These are phyloP conservation scores for Fusarium drepaniforme DNA, from an alignment of 2,329 filamentous ascomycete species.

Conservation along the genomic window DNA sequence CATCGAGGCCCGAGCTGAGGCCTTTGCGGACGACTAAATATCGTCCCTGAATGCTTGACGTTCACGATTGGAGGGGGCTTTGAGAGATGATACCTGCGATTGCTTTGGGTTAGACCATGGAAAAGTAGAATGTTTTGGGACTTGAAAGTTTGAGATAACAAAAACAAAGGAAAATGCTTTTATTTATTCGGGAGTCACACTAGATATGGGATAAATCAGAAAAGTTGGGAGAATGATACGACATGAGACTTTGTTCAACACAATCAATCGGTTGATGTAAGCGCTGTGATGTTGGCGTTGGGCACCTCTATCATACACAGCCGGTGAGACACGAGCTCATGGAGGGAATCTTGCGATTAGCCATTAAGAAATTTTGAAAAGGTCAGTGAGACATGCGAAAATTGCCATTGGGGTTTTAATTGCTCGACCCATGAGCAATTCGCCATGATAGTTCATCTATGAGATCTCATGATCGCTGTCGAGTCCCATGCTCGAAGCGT, in stretches of 20 bases:
- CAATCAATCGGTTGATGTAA: conserved; percentile 1
- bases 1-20: conserved; percentile 56
- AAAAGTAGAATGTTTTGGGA: conserved; percentile 20
- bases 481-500: not conserved
- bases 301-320: not conserved
- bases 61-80: not conserved
- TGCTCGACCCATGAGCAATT: not conserved
- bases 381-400: not conserved
- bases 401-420: not conserved
- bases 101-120: conserved; percentile 31
- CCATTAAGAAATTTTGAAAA: not conserved
- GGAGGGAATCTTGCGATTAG: not conserved
- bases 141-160: conserved; percentile 1
- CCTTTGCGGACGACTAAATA: conserved; percentile 54
- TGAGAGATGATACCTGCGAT: conserved; percentile 10
- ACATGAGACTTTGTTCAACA: conserved; percentile 8
- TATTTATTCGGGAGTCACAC: conserved; percentile 30
- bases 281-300: not conserved
- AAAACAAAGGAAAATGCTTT: conserved; percentile 29
- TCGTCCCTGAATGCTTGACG: not conserved
- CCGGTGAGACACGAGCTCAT: not conserved
- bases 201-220: conserved; percentile 37
- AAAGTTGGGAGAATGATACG: conserved; percentile 16
- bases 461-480: not conserved
- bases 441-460: not conserved